These are phyloP conservation scores for Elsinoe batatas DNA, from an alignment of 2,329 filamentous ascomycete species.

Conservation along the genomic window DNA sequence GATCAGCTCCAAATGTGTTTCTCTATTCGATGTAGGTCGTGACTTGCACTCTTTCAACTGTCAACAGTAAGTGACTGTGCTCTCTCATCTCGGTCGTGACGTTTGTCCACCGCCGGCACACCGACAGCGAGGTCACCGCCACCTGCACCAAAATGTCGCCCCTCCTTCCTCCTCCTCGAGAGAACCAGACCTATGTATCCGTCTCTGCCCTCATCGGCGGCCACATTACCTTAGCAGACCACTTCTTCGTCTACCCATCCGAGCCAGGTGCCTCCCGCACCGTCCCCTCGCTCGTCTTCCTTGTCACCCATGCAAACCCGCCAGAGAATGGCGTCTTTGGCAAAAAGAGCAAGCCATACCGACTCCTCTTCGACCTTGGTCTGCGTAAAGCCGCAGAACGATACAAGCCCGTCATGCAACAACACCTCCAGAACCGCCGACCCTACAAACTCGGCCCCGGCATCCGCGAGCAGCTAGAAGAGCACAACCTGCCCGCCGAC, in stretches of 20 bases:
- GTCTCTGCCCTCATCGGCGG: conserved; percentile 13
- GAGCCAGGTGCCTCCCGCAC: conserved; percentile 35
- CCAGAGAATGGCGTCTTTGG: conserved; percentile 6
- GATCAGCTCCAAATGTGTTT: neutral
- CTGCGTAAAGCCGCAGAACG: conserved; percentile 36
- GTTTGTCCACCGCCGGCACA: neutral
- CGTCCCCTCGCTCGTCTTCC: conserved; percentile 45
- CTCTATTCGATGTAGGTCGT: neutral
- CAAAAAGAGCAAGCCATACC: conserved; percentile 22
- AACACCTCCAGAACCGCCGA: conserved; percentile 37
- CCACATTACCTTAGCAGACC: conserved; percentile 39
- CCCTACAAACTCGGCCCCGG: conserved; percentile 39
- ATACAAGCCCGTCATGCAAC: conserved; percentile 37
- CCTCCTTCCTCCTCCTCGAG: neutral
- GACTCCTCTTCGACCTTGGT: conserved; percentile 46
- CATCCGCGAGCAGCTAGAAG: conserved; percentile 31
- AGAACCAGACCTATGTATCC: conserved; percentile 5
- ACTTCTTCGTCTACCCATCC: conserved; percentile 37
- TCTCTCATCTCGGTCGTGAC: neutral
- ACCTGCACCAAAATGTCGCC: neutral
- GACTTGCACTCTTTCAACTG: neutral
- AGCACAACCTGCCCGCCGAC: conserved; percentile 25
- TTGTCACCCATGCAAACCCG: conserved; percentile 36
- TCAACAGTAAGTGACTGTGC: neutral
- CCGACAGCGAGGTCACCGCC: neutral